Conservation (phyloP, 306 rosid genomes). For the Mimosa bimucronata region DNA sequence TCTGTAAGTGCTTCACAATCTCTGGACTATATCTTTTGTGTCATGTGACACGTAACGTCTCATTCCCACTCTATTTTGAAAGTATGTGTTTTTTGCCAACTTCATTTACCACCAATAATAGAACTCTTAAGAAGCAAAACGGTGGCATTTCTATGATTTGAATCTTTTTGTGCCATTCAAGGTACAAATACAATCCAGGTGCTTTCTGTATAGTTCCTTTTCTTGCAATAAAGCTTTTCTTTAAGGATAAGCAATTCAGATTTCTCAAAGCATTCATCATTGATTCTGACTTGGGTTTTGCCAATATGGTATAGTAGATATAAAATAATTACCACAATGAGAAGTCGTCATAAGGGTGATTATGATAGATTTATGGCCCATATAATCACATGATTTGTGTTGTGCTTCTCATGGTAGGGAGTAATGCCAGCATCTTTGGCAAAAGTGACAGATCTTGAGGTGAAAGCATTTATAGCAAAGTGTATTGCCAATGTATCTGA, state of each 20-base stretch:
- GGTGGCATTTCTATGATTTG: slow-evolving; percentile 8
- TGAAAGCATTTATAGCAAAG: slow-evolving; percentile 79
- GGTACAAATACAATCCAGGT: neutral
- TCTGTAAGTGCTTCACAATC: slow-evolving; percentile 61
- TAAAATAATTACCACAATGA: slow-evolving; percentile 16
- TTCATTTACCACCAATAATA: slow-evolving; percentile 7
- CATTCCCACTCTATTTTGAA: slow-evolving; percentile 4
- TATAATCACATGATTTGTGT: slow-evolving; percentile 31
- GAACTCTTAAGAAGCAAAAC: slow-evolving; percentile 12
- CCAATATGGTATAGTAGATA: slow-evolving; percentile 29
- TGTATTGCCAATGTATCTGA: slow-evolving; percentile 79
- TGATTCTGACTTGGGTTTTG: neutral
- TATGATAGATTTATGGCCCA: neutral
- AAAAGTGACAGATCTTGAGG: slow-evolving; percentile 67
- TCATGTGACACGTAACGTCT: slow-evolving; percentile 1
- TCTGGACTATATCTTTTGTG: slow-evolving; percentile 30
- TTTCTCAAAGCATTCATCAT: neutral
- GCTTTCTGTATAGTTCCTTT: neutral
- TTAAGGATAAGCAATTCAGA: neutral
- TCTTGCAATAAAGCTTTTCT: slow-evolving; percentile 18
- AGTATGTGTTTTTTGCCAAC: slow-evolving; percentile 26
- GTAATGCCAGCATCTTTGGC: slow-evolving; percentile 88
- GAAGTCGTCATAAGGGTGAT: slow-evolving; percentile 29
- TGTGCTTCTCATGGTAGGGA: slow-evolving; percentile 67
- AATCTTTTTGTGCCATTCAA: slow-evolving; percentile 22